Evolutionary conservation across 75 land plant genomes (phyloP), one percentile per base, ranked within the genome.

Genomic region (Pinus albicaulis): DNA sequence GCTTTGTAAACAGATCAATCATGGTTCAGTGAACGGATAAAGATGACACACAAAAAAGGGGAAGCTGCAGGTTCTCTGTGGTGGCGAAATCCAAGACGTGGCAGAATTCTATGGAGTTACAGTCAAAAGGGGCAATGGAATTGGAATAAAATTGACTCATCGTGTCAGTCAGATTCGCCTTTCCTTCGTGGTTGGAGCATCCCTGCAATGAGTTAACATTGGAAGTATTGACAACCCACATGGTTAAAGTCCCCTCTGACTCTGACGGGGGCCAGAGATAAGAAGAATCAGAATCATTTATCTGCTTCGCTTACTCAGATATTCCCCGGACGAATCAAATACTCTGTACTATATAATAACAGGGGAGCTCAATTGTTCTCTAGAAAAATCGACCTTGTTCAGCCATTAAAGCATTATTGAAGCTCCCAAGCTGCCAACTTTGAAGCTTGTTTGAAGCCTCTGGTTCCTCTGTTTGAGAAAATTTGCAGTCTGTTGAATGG

Each of bases 131-230:
- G 17, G 23, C 52, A 19, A 7, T 44, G 7, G 20, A 3, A 19
- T 36, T 34, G 48, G 71, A 66, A 66, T 20, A 66, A 11, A 38
- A 38, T 38, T 5, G 7, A 8, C 6, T 5, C 7, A 34, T 38
- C 11, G 41, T 66, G 71, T 66, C 71, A 66, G 48, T 8, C 11
- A n/a, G 36, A 66, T 66, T 38, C 38, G 23, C 52, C 36, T 65
- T 61, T 65, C 19, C 48, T 65, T 65, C 19, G 11, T 65, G 15
- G 44, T 17, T 65, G 41, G 69, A 19, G 69, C 69, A 65, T 65
- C 19, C 36, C 44, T 6, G n/a, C 23, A 38, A 66, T 66, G 48
- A 66, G 36, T 66, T 20, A 36, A 38, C 8, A 7, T 66, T 38
- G 31, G 3, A 36, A 38, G 12, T 36, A 22, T 34, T 20, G 2